A percentile compares a stretch with the other conserved stretches of the same genome.
These are phyloP conservation scores for Beauveria rudraprayagi DNA, from an alignment of 2,329 filamentous ascomycete species.

Conservation along the genomic window DNA sequence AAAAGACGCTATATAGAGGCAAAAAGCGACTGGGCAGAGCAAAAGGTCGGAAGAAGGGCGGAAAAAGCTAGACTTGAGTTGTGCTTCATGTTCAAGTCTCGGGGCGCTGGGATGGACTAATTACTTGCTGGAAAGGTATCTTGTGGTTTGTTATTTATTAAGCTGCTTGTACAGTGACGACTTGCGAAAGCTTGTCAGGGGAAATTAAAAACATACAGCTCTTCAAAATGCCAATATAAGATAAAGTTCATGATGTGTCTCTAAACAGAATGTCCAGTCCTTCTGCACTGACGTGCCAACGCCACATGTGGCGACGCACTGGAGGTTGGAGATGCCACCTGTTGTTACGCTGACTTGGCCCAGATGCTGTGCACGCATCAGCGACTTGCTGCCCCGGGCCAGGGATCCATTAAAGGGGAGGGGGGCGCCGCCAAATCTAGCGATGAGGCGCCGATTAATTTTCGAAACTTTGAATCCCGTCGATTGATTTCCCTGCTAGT, in stretches of 20 bases:
- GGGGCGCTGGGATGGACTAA: too few species aligned
- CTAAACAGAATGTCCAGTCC: too few species aligned
- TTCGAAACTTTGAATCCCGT: neutral
- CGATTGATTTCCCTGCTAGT: neutral
- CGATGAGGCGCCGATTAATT: conserved; percentile 6
- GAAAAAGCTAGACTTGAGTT: too few species aligned
- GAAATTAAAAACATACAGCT: too few species aligned
- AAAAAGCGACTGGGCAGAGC: neutral
- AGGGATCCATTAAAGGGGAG: conserved; percentile 8
- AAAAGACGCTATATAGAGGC: neutral
- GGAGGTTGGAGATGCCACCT: conserved; percentile 1
- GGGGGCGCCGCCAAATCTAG: neutral
- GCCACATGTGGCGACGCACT: neutral
- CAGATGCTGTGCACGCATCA: neutral
- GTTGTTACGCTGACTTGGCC: neutral
- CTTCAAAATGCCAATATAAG: too few species aligned
- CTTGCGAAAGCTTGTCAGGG: too few species aligned
- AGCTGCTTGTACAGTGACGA: too few species aligned
- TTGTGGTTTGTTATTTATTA: too few species aligned
- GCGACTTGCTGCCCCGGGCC: neutral
- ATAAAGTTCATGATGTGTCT: too few species aligned
- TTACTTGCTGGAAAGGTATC: too few species aligned
- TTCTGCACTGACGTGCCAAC: neutral
- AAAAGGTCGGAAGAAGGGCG: too few species aligned
- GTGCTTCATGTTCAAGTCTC: too few species aligned